These are phyloP conservation scores for Gyrodon lividus DNA, from an alignment of 768 basidiomycete species.

Conservation along the genomic window DNA sequence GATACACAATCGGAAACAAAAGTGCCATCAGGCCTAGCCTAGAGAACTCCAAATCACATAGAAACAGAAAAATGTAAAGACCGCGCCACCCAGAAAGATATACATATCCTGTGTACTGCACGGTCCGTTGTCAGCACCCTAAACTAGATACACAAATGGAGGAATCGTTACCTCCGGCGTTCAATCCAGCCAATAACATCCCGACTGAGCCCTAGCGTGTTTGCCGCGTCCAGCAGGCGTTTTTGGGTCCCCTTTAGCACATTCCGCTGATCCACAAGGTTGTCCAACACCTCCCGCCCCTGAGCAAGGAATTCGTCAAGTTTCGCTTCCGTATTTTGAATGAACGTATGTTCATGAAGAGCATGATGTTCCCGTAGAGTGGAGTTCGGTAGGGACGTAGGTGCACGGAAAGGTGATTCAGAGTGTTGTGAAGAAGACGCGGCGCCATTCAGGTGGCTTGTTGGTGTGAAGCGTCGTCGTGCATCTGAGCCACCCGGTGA, in stretches of 20 bases:
- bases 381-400: constrained; percentile 53
- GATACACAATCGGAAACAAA: constrained; percentile 1
- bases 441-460: constrained; percentile 34
- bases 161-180: constrained; percentile 65
- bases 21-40: constrained; percentile 40
- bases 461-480: constrained; percentile 59
- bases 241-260: constrained; percentile 94
- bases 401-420: constrained; percentile 82
- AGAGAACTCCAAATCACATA: constrained; percentile 91
- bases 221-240: constrained; percentile 84
- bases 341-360: constrained; percentile 84
- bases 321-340: constrained; percentile 76
- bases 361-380: constrained; percentile 73
- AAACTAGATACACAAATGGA: background rate
- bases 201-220: constrained; percentile 89
- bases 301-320: constrained; percentile 92
- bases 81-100: constrained; percentile 83
- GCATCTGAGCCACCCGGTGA: constrained; percentile 43
- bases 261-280: constrained; percentile 88
- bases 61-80: constrained; percentile 91
- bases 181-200: constrained; percentile 99
- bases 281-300: constrained; percentile 88
- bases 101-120: constrained; percentile 91
- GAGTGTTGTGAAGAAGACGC: constrained; percentile 58
- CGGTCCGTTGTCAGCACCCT: constrained; percentile 10